Base-by-base conservation (phyloP, 371 early-diverging fungal species). In the Cladochytrium tenue region DNA sequence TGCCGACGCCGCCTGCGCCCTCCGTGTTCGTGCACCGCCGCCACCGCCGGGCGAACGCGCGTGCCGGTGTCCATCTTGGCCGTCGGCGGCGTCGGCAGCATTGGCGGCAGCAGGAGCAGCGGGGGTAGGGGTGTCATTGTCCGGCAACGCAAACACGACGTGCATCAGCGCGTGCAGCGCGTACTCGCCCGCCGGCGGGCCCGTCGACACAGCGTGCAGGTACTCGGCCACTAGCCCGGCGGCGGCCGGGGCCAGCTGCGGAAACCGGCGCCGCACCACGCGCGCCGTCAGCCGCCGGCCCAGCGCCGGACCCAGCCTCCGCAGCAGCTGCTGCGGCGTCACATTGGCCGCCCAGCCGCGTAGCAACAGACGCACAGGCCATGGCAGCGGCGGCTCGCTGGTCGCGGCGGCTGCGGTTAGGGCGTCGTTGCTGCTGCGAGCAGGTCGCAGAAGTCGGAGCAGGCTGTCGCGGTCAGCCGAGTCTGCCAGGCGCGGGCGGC, bases 81-180 rank as follows among this genome's bases (percentile, higher is more conserved):
- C 43, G 43, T 43, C 43, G 43, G 7, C 43, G 43, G 7, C 43
- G 43, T 43, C 43, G n/a, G n/a, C n/a, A n/a, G n/a, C n/a, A n/a
- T n/a, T n/a, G 5, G 4, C 20, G n/a, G 13, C 30, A n/a, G 15
- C 58, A 17, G 17, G 28, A n/a, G n/a, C 50, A 17, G 28, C 4
- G 17, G 20, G 26, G 17, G 20, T 1, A 20, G 32, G 15, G 57
- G n/a, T 30, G 57, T 26, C 31, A 31, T n/a, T 27, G n/a, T 1
- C 52, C 7, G 60, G 66, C 31, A 17, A 10, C 56, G 55, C 53
- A 5, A 36, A 5, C 1, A 53, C 61, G 17, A 67, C 17, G 32
- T 57, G 61, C 67, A 67, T 67, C 32, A 67, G 62, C 3, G 67
- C 67, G 50, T 67, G 60, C 32, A 67, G 67, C 23, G 67, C 67